Evolutionary conservation across 2,329 filamentous ascomycete species (phyloP), one percentile per base, ranked within the genome.

Genomic region (Hymenoscyphus infarciens): DNA sequence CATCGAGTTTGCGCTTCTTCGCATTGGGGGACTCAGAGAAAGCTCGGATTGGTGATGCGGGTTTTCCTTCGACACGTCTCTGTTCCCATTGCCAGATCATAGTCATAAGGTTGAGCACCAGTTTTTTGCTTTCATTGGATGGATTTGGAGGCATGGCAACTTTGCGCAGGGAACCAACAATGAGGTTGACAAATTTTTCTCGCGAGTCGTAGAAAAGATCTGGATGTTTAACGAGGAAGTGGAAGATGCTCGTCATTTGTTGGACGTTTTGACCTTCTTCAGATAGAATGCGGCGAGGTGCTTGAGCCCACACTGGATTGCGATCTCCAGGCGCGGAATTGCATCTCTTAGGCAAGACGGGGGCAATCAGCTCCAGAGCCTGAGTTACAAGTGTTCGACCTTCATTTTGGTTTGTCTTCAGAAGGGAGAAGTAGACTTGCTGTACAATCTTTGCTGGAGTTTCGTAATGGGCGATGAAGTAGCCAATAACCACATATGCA

Each of bases 401-500:
- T 77, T 99, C 95, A 63, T 96, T 96, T 74, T 98, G 94, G 73
- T 96, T 96, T 1, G 94, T 93, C 75, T 92, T 90, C 27, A 99
- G 79, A 16, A 99, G 82, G 1, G 92, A 92, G 67, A 95, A 88
- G 73, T 99, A 99, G 25, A 99, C 93, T 75, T 98, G 94, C 22
- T 90, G 90, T 3, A 95, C 92, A 61, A 99, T 98, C 82, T 98
- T 99, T 13, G 91, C 84, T 0, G 95, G 96, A 0, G 95, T 98
- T 70, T 99, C 96, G 73, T 96, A 99, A 67, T 96, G 90, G 0
- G 92, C 91, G 70, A 99, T 97, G 78, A 99, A 99, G 76, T 97
- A 99, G 2, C 91, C 92, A 65, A 99, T 96, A 5, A 99, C 87
- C 5, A 97, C 94, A 71, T 99, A 99, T 2, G 95, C 93, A 0